Base-by-base conservation (phyloP, 805 yeast species). In the Brettanomyces anomalus region DNA sequence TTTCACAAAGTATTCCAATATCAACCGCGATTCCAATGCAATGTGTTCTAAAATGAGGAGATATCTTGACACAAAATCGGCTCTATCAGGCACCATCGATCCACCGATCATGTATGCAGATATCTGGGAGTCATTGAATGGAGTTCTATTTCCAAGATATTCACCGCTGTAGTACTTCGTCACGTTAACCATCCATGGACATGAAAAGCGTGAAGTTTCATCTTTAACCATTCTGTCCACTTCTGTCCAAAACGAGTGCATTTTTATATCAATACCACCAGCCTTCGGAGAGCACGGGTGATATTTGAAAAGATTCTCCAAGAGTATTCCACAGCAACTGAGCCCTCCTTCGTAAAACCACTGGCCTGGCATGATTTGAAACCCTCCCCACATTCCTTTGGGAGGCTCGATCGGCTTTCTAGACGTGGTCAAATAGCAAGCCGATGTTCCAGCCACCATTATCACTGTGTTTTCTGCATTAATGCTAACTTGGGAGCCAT, bases 311-410 rank as follows among this genome's bases (percentile, higher is more conserved):
- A 77, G 54, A 35, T 69, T 66, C 45, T 74, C 77, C 21, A 73
- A 61, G 5, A 77, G 57, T 41, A 68, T 64, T 4, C 85, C 85
- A 0, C 82, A 70, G 13, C 79, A 75, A 4, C 81, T 73, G 44
- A 72, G 74, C 0, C 85, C 85, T 40, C 73, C 76, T 47, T 76
- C 76, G 39, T 69, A 77, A 2, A 76, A 62, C 18, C 51, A 48
- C 17, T 52, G 44, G 4, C 46, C 58, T 1, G 54, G 51, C 2
- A 67, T 54, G 33, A 66, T 61, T 2, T 60, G 49, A 50, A 71
- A 77, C 0, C 83, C 84, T 0, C 85, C 83, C 85, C 85, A 78
- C 4, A 76, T 58, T 0, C 82, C 82, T 0, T 66, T 33, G 3
- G 55, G 54, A 7, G 49, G 37, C 10, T 33, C 37, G 3, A 24